phyloP scores from a whole-genome alignment of 192 early-diverging fungal species.

The Funneliformis mosseae region DNA sequence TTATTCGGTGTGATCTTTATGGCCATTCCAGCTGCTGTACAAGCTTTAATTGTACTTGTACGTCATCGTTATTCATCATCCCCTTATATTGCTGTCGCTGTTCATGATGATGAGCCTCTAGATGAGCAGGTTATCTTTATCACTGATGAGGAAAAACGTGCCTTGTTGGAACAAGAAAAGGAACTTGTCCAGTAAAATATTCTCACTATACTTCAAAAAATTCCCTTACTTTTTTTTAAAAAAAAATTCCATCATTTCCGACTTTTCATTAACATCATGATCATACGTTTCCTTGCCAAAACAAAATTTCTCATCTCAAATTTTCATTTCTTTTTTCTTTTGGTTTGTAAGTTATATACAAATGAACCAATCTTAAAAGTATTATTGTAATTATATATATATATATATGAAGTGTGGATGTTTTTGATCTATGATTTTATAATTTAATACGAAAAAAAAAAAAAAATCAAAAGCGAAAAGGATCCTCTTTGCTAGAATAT shows the following conservation, averaged over 20 bases:
- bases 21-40: not conserved
- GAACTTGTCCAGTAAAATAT: not conserved
- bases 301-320: no score
- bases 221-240: not conserved
- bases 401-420: no score
- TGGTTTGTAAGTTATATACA: not conserved
- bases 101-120: not conserved
- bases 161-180: constrained; percentile 29
- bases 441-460: no score
- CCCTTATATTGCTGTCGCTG: not conserved
- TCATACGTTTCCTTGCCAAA: not conserved
- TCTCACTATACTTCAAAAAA: not conserved
- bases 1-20: constrained; percentile 25
- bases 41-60: not conserved
- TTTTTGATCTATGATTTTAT: no score
- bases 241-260: not conserved
- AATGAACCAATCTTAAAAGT: no score
- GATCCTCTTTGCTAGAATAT: no score
- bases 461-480: no score
- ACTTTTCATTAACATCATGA: not conserved
- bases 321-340: not conserved
- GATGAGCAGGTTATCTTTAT: constrained; percentile 22
- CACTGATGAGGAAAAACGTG: constrained; percentile 28
- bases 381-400: no score
- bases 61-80: not conserved